Percentiles rank a stretch among this genome's conserved stretches.
phyloP scores from a whole-genome alignment of 148 eudicot species.

The Camellia japonica region DNA sequence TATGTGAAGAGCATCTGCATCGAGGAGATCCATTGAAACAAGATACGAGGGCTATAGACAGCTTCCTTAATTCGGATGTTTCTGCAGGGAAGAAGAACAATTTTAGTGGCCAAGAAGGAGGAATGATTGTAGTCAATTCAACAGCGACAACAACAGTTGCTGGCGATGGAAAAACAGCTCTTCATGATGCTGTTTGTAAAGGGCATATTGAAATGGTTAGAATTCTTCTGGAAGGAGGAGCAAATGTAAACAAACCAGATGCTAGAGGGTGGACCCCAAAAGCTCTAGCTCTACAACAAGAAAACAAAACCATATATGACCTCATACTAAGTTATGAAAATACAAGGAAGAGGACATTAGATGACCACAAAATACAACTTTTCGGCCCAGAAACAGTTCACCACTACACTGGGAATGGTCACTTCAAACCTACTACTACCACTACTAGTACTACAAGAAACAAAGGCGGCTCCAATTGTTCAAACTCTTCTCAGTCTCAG shows the following conservation, averaged over 20 bases:
- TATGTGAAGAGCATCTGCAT: slow-evolving; percentile 15
- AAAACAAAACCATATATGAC: slow-evolving; percentile 22
- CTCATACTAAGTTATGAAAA: slow-evolving; percentile 24
- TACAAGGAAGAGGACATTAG: slow-evolving; percentile 8
- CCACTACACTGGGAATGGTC: neutral
- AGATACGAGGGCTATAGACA: slow-evolving; percentile 10
- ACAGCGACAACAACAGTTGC: neutral
- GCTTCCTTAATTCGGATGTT: slow-evolving; percentile 2
- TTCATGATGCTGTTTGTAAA: slow-evolving; percentile 24
- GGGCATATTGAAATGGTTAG: slow-evolving; percentile 38
- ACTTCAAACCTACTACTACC: neutral
- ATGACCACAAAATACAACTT: slow-evolving; percentile 37
- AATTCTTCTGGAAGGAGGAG: slow-evolving; percentile 35
- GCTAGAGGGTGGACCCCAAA: slow-evolving; percentile 29
- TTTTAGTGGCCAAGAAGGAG: slow-evolving; percentile 14
- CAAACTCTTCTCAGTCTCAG: neutral
- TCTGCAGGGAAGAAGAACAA: neutral
- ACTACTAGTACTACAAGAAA: neutral
- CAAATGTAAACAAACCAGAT: slow-evolving; percentile 30
- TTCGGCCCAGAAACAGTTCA: slow-evolving; percentile 19
- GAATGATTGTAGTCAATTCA: slow-evolving; percentile 14
- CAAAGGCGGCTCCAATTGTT: neutral
- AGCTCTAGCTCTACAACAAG: slow-evolving; percentile 32
- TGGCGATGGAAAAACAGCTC: slow-evolving; percentile 29
- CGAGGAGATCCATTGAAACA: slow-evolving; percentile 13